Base-by-base conservation (phyloP, 139 green algal genomes). In the Chlamydomonas sp. region DNA sequence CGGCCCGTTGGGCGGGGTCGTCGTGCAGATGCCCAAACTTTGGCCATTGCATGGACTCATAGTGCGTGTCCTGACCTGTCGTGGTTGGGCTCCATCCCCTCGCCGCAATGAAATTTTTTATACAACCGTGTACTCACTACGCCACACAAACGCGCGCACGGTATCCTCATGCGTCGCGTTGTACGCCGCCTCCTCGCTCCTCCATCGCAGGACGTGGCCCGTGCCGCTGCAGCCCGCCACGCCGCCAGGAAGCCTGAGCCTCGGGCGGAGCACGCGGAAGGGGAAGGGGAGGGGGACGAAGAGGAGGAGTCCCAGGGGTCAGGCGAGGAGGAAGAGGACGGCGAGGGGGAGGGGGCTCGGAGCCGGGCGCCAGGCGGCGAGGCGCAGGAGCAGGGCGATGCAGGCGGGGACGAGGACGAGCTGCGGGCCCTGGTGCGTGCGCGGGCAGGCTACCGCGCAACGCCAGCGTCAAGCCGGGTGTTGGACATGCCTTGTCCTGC, bases 341-440 rank as follows among this genome's bases (percentile, higher is more conserved):
- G 20, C 57, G 77, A 59, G 15, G 64, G 14, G 6, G 0, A 58
- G 49, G 12, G 49, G 63, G 63, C 7, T 12, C 49, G 9, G 76
- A 16, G 5, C 20, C 62, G 31, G 76, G 49, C 18, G 8, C 60
- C 59, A 7, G 60, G 8, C 49, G n/a, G 78, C 78, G 71, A 17
- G 10, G 71, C 20, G 31, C 78, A 7, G 75, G 49, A 17, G 31
- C 49, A 20, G 75, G 60, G 16, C 58, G 12, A 68, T 4, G 59
- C 31, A 18, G 60, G 57, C 74, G 80, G 5, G 49, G n/a, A 3
- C 59, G 77, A 57, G 67, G 57, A 64, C n/a, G 84, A 88, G 87
- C 80, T 88, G 2, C 18, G 77, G 87, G 76, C 79, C 57, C 63
- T 79, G 76, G 17, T 89, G 63, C 4, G 17, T 68, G 84, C 20